Percentiles rank a stretch among this genome's conserved stretches.
These are phyloP conservation scores for Bruguiera gymnorhiza DNA, from an alignment of 345 rosid genomes.

Conservation along the genomic window DNA sequence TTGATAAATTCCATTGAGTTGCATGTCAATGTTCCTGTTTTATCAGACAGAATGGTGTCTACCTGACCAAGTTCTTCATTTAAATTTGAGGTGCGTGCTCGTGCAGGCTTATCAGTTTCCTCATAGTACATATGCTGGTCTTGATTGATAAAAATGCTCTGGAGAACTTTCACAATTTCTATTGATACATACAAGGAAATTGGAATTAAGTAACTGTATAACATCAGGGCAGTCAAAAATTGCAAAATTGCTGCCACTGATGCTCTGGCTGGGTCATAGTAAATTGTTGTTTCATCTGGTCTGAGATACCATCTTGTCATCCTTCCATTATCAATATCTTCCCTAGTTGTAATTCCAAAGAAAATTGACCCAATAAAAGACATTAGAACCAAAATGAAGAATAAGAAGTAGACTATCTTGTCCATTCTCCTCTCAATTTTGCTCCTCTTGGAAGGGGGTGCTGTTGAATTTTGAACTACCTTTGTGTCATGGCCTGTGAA, in stretches of 20 bases:
- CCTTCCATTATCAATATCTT: slow-evolving; percentile 57
- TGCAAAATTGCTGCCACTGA: slow-evolving; percentile 56
- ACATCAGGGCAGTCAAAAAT: slow-evolving; percentile 81
- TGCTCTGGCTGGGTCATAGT: slow-evolving; percentile 64
- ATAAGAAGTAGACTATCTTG: slow-evolving; percentile 66
- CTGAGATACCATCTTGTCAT: slow-evolving; percentile 97
- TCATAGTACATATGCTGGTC: slow-evolving; percentile 81
- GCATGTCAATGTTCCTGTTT: slow-evolving; percentile 95
- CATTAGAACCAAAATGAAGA: slow-evolving; percentile 56
- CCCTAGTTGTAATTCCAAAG: slow-evolving; percentile 69
- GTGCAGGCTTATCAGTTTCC: slow-evolving; percentile 84
- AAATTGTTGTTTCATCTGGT: slow-evolving; percentile 68
- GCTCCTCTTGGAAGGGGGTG: slow-evolving; percentile 93
- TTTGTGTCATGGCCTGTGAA: slow-evolving; percentile 91
- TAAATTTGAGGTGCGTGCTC: slow-evolving; percentile 91
- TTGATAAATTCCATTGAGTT: slow-evolving; percentile 96
- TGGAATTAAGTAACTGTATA: slow-evolving; percentile 87
- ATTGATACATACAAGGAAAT: slow-evolving; percentile 90
- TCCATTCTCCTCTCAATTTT: slow-evolving; percentile 85
- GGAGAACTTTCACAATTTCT: slow-evolving; percentile 88
- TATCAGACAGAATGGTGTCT: slow-evolving; percentile 82
- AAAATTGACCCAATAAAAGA: slow-evolving; percentile 63
- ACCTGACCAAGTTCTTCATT: slow-evolving; percentile 99
- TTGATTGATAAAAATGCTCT: slow-evolving; percentile 83
- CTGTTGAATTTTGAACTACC: slow-evolving; percentile 89